phyloP scores from a whole-genome alignment of 1,284 basidiomycete species.

The Cutaneotrichosporon cyanovorans region DNA sequence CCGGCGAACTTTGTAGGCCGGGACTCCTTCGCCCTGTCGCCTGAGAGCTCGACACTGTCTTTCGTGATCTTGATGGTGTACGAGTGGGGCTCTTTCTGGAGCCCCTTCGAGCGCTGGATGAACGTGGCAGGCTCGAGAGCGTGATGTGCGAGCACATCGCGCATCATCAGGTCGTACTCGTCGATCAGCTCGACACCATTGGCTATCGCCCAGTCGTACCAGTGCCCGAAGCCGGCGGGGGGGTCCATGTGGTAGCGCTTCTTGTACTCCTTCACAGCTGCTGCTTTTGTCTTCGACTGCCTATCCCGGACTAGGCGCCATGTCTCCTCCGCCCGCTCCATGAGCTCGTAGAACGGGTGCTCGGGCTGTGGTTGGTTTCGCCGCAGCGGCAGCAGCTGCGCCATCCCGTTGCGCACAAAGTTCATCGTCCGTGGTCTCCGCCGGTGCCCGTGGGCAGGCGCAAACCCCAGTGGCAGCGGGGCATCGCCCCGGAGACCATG shows the following conservation, averaged over 20 bases:
- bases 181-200: slow-evolving; percentile 72
- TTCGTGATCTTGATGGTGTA: slow-evolving; percentile 35
- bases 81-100: slow-evolving; percentile 20
- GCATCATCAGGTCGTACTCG: slow-evolving; percentile 49
- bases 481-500: slow-evolving; percentile 38
- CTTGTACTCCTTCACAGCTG: slow-evolving; percentile 55
- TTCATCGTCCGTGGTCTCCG: slow-evolving; percentile 20
- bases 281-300: slow-evolving; percentile 53
- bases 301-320: slow-evolving; percentile 24
- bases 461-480: slow-evolving; percentile 34
- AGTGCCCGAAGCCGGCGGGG: slow-evolving; percentile 47
- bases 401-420: slow-evolving; percentile 14
- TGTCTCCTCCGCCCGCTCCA: slow-evolving; percentile 39
- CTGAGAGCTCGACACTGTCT: slow-evolving; percentile 20
- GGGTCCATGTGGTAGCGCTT: slow-evolving; percentile 49
- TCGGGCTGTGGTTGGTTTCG: slow-evolving; percentile 16
- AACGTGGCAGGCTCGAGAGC: slow-evolving; percentile 37
- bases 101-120: slow-evolving; percentile 21
- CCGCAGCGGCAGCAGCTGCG: slow-evolving; percentile 9
- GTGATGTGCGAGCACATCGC: slow-evolving; percentile 40
- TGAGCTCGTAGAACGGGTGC: slow-evolving; percentile 44
- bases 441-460: slow-evolving; percentile 29
- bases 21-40: slow-evolving; percentile 23
- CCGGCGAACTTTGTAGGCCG: slow-evolving; percentile 31
- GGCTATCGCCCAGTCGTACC: slow-evolving; percentile 57